A percentile compares a stretch with the other conserved stretches of the same genome.
These are phyloP conservation scores for Colletotrichum limetticola DNA, from an alignment of 2,329 filamentous ascomycete genomes.

Conservation along the genomic window DNA sequence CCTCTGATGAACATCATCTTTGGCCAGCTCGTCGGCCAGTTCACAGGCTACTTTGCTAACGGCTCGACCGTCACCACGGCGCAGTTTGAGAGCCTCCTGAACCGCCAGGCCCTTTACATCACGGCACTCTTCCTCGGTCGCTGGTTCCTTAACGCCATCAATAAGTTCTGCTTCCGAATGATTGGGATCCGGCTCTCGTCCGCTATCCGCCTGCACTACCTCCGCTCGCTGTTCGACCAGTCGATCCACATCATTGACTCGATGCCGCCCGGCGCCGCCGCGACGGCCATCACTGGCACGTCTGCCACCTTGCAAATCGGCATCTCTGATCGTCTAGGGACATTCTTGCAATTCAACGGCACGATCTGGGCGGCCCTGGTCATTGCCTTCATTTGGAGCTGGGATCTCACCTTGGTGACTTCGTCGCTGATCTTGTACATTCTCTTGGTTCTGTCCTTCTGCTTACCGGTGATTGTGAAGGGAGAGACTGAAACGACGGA, in stretches of 20 bases:
- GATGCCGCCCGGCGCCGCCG: conserved; percentile 60
- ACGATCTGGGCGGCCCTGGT: conserved; percentile 56
- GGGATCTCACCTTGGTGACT: conserved; percentile 62
- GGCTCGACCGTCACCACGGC: conserved; percentile 39
- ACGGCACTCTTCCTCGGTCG: conserved; percentile 77
- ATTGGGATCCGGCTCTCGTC: conserved; percentile 72
- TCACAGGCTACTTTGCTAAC: conserved; percentile 40
- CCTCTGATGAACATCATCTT: conserved; percentile 52
- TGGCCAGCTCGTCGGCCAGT: conserved; percentile 43
- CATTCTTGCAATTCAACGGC: conserved; percentile 54
- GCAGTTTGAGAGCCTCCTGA: conserved; percentile 33
- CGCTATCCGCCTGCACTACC: conserved; percentile 63
- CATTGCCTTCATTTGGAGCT: conserved; percentile 63
- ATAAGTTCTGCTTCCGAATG: conserved; percentile 70
- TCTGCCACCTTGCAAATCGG: conserved; percentile 65
- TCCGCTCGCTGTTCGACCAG: conserved; percentile 60
- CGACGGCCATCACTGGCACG: conserved; percentile 62
- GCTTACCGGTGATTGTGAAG: conserved; percentile 44
- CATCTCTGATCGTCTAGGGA: conserved; percentile 62
- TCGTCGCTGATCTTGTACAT: conserved; percentile 59
- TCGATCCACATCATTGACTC: conserved; percentile 61
- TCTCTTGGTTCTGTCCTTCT: conserved; percentile 42
- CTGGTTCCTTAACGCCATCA: conserved; percentile 71
- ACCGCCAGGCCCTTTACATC: conserved; percentile 60
- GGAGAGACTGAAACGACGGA: conserved; percentile 35